These are phyloP conservation scores for Phyllosticta citribraziliensis DNA, from an alignment of 2,329 filamentous ascomycete species.

Conservation along the genomic window DNA sequence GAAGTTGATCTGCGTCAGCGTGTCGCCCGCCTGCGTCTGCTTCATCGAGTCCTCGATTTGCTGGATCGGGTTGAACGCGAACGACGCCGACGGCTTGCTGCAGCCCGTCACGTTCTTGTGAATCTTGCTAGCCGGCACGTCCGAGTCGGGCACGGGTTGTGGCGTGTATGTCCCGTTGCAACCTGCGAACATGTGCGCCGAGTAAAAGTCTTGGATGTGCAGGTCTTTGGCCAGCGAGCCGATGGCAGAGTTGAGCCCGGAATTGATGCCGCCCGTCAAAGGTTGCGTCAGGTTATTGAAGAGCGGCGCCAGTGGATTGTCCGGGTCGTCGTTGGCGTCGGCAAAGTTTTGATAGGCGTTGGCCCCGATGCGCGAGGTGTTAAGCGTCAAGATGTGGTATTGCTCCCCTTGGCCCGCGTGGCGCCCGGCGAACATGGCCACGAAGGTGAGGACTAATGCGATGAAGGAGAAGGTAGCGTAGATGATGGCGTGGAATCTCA, in stretches of 20 bases:
- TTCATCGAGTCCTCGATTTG: slow-evolving; percentile 42
- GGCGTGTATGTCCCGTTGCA: slow-evolving; percentile 44
- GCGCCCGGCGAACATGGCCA: slow-evolving; percentile 53
- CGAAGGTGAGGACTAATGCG: slow-evolving; percentile 48
- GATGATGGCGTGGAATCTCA: slow-evolving; percentile 41
- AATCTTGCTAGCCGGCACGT: slow-evolving; percentile 31
- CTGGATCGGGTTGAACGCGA: slow-evolving; percentile 46
- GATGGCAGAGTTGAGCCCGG: slow-evolving; percentile 14
- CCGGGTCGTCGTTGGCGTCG: slow-evolving; percentile 10
- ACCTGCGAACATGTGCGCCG: slow-evolving; percentile 50
- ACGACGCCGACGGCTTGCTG: slow-evolving; percentile 43
- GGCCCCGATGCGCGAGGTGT: slow-evolving; percentile 46
- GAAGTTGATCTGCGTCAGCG: slow-evolving; percentile 46
- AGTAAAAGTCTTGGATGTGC: slow-evolving; percentile 52
- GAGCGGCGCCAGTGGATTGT: slow-evolving; percentile 9
- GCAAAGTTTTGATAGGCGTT: slow-evolving; percentile 13
- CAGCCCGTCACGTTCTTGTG: slow-evolving; percentile 45
- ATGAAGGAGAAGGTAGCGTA: slow-evolving; percentile 42
- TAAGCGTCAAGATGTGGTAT: slow-evolving; percentile 49
- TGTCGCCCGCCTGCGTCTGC: slow-evolving; percentile 27
- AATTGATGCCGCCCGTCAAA: slow-evolving; percentile 27
- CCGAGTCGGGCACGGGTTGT: slow-evolving; percentile 32
- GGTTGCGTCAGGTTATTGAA: slow-evolving; percentile 22
- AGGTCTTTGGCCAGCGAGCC: slow-evolving; percentile 37
- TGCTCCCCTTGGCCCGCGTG: slow-evolving; percentile 39